Evolutionary conservation across 2,329 filamentous ascomycete species (phyloP).

Genomic region (Pseudopithomyces maydicus): DNA sequence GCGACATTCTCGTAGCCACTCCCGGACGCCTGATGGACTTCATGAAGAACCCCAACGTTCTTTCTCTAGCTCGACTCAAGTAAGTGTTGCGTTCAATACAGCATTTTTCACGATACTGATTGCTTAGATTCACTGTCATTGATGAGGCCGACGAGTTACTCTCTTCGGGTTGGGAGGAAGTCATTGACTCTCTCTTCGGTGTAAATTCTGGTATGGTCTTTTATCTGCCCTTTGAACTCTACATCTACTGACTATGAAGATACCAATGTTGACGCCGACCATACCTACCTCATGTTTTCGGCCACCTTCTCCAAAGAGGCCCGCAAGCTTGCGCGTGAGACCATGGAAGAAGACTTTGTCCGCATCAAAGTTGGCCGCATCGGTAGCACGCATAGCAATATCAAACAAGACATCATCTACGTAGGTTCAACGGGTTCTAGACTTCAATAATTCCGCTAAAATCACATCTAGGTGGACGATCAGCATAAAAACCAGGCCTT

Average conservation of each 20-base stretch:
- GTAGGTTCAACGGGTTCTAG: conserved; percentile 43
- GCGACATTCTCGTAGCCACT: conserved; percentile 86
- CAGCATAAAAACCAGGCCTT: conserved; percentile 72
- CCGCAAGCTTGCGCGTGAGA: conserved; percentile 75
- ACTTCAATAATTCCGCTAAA: background rate
- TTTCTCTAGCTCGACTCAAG: conserved; percentile 77
- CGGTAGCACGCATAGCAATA: conserved; percentile 81
- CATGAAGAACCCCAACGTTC: conserved; percentile 70
- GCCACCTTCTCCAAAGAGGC: conserved; percentile 87
- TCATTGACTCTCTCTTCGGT: conserved; percentile 75
- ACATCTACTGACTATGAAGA: conserved; percentile 49
- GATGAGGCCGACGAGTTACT: conserved; percentile 97
- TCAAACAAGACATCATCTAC: conserved; percentile 75
- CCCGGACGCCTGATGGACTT: conserved; percentile 87
- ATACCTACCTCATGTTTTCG: conserved; percentile 82
- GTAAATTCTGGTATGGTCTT: conserved; percentile 72
- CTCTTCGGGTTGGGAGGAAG: conserved; percentile 74
- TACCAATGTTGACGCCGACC: conserved; percentile 75
- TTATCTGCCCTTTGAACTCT: background rate
- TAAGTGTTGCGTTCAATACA: conserved; percentile 52
- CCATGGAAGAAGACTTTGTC: conserved; percentile 74
- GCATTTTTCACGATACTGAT: background rate
- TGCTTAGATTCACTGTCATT: conserved; percentile 68
- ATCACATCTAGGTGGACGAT: conserved; percentile 50
- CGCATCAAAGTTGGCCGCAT: conserved; percentile 86